Conservation (phyloP, 2,329 filamentous ascomycete genomes). For the Botrytis sinoallii region DNA sequence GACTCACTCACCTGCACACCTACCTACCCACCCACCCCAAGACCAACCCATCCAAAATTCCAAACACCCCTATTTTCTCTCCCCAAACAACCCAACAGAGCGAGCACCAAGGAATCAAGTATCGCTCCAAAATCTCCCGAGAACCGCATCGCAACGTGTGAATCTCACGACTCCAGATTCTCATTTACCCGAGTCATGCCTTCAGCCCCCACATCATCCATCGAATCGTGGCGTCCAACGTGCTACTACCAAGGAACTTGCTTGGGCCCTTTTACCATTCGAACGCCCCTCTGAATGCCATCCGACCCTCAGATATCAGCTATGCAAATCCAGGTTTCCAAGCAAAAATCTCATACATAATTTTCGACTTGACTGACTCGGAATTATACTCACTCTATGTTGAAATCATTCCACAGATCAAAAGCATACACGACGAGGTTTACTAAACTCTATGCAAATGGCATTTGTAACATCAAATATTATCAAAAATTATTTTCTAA, state of each 20-base stretch:
- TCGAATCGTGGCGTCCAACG: background rate
- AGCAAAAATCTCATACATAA: background rate
- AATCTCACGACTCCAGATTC: background rate
- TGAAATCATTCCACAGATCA: background rate
- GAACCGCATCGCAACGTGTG: background rate
- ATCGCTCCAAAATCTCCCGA: background rate
- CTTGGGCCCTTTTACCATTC: background rate
- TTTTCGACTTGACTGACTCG: background rate
- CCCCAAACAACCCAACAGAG: background rate
- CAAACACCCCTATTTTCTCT: too few species aligned
- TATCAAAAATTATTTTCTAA: slow-evolving; percentile 33
- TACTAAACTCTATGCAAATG: background rate
- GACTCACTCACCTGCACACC: too few species aligned
- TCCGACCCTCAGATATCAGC: slow-evolving; percentile 3
- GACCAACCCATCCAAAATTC: background rate
- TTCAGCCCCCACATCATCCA: background rate
- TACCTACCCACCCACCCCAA: background rate
- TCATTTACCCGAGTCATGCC: background rate
- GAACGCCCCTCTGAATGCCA: background rate
- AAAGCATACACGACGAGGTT: background rate
- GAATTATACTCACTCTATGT: background rate
- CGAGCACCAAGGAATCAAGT: background rate
- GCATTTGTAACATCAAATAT: slow-evolving; percentile 5
- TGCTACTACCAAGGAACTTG: background rate
- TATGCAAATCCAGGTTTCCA: background rate